Conservation (phyloP, 202 grass and related monocot species). For the Panicum hallii region DNA sequence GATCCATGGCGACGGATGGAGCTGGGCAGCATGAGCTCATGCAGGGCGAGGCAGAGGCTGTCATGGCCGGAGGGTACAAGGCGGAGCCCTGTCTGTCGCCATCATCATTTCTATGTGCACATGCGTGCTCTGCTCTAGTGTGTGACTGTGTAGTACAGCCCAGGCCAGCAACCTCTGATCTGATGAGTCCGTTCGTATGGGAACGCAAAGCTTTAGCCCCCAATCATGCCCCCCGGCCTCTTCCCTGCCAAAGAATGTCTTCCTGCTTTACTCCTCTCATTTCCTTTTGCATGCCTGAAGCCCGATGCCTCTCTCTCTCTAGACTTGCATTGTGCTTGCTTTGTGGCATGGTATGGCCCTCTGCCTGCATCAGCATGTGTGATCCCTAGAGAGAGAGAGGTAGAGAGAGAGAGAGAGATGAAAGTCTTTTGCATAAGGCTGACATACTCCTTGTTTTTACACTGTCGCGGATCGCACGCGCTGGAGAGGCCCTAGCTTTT, state of each 20-base stretch:
- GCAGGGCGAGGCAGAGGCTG: conserved; percentile 17
- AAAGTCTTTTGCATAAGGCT: conserved; percentile 69
- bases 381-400: background rate
- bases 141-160: too few relatives aligned
- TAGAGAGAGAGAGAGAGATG: too few relatives aligned
- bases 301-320: conserved; percentile 23
- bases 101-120: conserved; percentile 36
- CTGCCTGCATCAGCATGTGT: background rate
- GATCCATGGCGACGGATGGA: conserved; percentile 21
- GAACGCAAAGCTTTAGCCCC: conserved; percentile 6
- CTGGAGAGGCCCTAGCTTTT: background rate
- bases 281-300: background rate
- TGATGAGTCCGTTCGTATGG: background rate
- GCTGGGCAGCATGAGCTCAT: background rate
- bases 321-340: background rate
- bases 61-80: conserved; percentile 35
- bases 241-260: conserved; percentile 67
- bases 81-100: conserved; percentile 50
- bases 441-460: conserved; percentile 49
- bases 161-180: background rate
- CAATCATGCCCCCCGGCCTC: conserved; percentile 40
- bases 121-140: background rate
- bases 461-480: conserved; percentile 51
- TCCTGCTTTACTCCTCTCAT: conserved; percentile 44
- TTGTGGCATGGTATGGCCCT: background rate